Base-by-base conservation (phyloP, 441 rosid species). In the Hura crepitans region DNA sequence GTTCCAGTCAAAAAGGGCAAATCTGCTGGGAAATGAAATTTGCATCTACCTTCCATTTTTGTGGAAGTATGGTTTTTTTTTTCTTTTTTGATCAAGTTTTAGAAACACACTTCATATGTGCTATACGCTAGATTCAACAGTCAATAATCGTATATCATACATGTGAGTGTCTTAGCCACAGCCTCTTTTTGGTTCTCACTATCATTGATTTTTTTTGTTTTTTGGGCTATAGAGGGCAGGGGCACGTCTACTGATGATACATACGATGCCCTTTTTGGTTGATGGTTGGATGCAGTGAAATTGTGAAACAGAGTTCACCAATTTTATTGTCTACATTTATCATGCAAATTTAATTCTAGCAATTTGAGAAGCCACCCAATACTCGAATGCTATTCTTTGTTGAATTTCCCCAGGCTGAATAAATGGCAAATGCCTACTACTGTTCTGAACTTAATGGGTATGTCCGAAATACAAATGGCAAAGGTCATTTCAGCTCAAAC, bases 1-100 rank as follows among this genome's bases (percentile, higher is more conserved):
- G 69, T 93, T 75, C 90, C 94, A 1, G 76, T 89, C 68, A 91
- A 87, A 71, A 87, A 86, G 78, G 78, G 78, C 43, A 89, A 85
- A 77, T 69, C 81, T 30, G 60, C 82, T 37, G 71, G 86, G 54
- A 85, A 85, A 81, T 81, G 70, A 80, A 23, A 0, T 45, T 49
- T 18, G 22, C n/a, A n/a, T 46, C 43, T 15, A 4, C 17, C 39
- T 27, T 60, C 17, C 65, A 45, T 27, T 42, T 53, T 55, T 50
- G 67, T 62, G 61, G 43, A 57, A 51, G 28, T 54, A 18, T 30
- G 39, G 50, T 18, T 54, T 13, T 6, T 35, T 35, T 35, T 35
- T 35, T 8, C 39, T 35, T 35, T 35, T 35, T 35, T 35, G 7
- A 3, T 35, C n/a, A n/a, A n/a, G n/a, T n/a, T n/a, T n/a, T n/a